These are phyloP conservation scores for Tilletia setariae DNA, from an alignment of 1,284 basidiomycete genomes.

Conservation along the genomic window DNA sequence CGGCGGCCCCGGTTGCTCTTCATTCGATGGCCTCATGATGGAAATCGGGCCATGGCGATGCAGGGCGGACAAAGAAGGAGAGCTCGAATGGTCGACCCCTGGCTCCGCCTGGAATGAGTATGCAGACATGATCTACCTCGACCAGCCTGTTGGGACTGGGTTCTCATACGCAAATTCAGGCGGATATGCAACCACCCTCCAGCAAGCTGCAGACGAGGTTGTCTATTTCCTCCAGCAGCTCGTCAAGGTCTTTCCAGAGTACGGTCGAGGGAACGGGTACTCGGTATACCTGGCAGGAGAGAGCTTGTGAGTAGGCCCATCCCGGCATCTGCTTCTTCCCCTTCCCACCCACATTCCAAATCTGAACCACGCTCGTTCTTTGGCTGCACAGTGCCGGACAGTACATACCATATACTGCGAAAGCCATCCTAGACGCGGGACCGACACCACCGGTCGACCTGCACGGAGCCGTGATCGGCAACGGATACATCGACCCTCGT, in stretches of 20 bases:
- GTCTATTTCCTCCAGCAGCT: conserved; percentile 82
- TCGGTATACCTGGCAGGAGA: conserved; percentile 54
- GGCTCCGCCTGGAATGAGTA: conserved; percentile 99
- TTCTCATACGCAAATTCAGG: conserved; percentile 85
- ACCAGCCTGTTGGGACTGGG: conserved; percentile 94
- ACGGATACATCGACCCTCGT: conserved; percentile 91
- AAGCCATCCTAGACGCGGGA: conserved; percentile 70
- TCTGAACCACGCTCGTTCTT: too few species aligned
- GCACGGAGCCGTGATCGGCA: conserved; percentile 84
- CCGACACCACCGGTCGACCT: conserved; percentile 62
- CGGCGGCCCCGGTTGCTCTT: conserved; percentile 92
- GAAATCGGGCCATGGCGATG: conserved; percentile 82
- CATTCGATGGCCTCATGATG: conserved; percentile 97
- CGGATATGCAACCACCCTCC: conserved; percentile 67
- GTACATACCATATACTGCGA: conserved; percentile 61
- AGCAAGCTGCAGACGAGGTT: conserved; percentile 74
- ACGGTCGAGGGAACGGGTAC: conserved; percentile 70
- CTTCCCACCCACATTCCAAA: background rate
- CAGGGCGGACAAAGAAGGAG: conserved; percentile 68
- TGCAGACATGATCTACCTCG: conserved; percentile 89
- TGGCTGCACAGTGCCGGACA: conserved; percentile 16
- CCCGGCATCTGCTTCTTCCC: background rate
- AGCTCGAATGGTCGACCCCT: conserved; percentile 64
- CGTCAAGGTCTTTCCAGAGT: conserved; percentile 86
- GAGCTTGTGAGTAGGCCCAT: conserved; percentile 15